Conservation (phyloP, 1,284 basidiomycete genomes). For the Sanghuangporus sanghuang region DNA sequence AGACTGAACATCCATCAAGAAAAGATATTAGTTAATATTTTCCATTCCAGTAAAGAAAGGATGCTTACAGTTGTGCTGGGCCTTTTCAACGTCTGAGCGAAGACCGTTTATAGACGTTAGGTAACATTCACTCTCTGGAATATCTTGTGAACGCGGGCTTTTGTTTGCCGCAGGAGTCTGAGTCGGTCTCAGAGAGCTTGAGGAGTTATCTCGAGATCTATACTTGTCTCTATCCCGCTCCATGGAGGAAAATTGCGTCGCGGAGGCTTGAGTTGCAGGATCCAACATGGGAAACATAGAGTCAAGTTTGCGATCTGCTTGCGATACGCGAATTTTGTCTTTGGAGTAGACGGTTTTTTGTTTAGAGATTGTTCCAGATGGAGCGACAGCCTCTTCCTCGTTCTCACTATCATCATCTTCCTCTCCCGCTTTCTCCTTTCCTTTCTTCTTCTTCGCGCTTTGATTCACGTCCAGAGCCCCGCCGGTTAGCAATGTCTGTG, state of each 20-base stretch:
- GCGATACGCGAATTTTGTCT: constrained; percentile 89
- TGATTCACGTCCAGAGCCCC: constrained; percentile 33
- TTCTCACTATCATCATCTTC: constrained; percentile 30
- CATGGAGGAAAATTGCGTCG: constrained; percentile 1
- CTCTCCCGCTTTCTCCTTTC: constrained; percentile 35
- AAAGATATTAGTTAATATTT: neutral
- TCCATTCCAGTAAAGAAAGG: neutral
- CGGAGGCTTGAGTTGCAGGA: constrained; percentile 33
- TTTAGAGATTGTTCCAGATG: neutral
- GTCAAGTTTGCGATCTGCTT: constrained; percentile 85
- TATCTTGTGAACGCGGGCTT: constrained; percentile 41
- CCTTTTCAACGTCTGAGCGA: constrained; percentile 53
- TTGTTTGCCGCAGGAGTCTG: neutral
- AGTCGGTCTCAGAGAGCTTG: neutral
- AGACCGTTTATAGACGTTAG: constrained; percentile 77
- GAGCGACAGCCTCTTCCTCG: constrained; percentile 11
- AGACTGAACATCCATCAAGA: constrained; percentile 41
- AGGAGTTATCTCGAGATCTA: neutral
- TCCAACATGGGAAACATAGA: constrained; percentile 79
- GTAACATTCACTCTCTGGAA: constrained; percentile 76
- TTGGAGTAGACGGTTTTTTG: constrained; percentile 64
- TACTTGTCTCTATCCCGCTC: neutral
- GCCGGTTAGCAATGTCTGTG: constrained; percentile 59
- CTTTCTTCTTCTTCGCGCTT: constrained; percentile 35
- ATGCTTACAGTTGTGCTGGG: constrained; percentile 64